These are phyloP conservation scores for Plectosphaerella sp. DNA, from an alignment of 2,329 filamentous ascomycete genomes.

Conservation along the genomic window DNA sequence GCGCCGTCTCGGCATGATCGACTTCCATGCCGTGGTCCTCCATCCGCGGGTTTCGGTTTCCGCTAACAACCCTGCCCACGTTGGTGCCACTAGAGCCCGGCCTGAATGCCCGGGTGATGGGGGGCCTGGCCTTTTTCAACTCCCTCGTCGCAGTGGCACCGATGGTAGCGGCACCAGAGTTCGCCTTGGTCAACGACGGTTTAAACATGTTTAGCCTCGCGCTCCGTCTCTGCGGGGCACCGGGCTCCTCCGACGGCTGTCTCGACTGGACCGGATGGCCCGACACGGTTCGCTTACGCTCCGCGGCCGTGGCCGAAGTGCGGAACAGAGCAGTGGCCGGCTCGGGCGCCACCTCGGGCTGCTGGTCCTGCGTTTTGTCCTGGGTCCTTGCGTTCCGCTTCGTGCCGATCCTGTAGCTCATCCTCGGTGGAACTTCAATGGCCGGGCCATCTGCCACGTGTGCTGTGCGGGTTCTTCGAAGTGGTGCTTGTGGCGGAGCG, in stretches of 20 bases:
- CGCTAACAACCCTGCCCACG: constrained; percentile 83
- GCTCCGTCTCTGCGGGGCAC: constrained; percentile 63
- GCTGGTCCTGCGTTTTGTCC: constrained; percentile 27
- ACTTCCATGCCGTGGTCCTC: constrained; percentile 65
- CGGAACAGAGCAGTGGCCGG: constrained; percentile 30
- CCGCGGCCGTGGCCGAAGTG: constrained; percentile 43
- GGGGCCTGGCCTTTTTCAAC: constrained; percentile 78
- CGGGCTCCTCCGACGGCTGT: constrained; percentile 54
- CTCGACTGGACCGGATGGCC: constrained; percentile 62
- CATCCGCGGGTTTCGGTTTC: constrained; percentile 69
- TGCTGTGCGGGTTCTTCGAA: constrained; percentile 48
- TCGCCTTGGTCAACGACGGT: constrained; percentile 62
- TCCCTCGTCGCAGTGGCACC: constrained; percentile 64
- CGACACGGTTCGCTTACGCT: constrained; percentile 89
- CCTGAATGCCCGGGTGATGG: constrained; percentile 61
- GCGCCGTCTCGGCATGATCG: constrained; percentile 59
- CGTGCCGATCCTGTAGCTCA: constrained; percentile 51
- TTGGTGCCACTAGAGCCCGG: constrained; percentile 62
- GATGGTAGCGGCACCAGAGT: constrained; percentile 50
- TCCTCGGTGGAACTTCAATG: constrained; percentile 53
- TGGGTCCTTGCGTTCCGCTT: constrained; percentile 34
- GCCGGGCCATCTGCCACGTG: constrained; percentile 44
- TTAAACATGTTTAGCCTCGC: constrained; percentile 67
- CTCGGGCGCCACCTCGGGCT: constrained; percentile 36
- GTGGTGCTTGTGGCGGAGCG: constrained; percentile 43